Evolutionary conservation across 306 rosid species (phyloP).

Genomic region (Hippophae gyantsensis): DNA sequence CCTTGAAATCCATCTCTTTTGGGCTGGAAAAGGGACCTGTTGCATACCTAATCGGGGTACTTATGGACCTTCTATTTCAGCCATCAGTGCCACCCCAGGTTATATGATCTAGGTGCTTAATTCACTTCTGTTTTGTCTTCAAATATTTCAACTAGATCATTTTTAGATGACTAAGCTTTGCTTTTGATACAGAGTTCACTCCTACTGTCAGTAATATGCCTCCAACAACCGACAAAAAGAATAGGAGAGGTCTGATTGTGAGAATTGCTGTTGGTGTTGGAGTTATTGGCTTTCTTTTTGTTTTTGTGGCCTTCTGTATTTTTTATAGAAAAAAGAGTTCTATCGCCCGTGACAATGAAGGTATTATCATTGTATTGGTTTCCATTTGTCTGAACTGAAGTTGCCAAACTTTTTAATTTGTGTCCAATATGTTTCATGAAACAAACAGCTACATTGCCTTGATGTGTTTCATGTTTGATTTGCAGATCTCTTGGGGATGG

Average conservation of each 20-base stretch:
- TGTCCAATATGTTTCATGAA: too few relatives aligned
- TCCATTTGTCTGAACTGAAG: not conserved
- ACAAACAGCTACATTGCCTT: not conserved
- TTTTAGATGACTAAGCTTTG: constrained; percentile 12
- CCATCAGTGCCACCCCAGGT: constrained; percentile 71
- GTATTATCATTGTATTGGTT: constrained; percentile 22
- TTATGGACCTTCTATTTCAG: constrained; percentile 71
- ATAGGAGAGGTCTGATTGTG: constrained; percentile 38
- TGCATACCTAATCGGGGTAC: constrained; percentile 53
- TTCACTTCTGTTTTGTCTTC: constrained; percentile 2
- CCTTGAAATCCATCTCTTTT: constrained; percentile 71
- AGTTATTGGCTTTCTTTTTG: constrained; percentile 27
- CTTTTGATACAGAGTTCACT: constrained; percentile 37
- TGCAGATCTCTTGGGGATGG: constrained; percentile 59
- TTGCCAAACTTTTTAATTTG: too few relatives aligned
- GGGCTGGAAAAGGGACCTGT: constrained; percentile 92
- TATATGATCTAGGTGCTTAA: constrained; percentile 16
- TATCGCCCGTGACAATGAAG: constrained; percentile 30
- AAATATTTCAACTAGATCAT: not conserved
- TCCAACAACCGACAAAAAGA: constrained; percentile 35
- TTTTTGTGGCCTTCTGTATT: constrained; percentile 23
- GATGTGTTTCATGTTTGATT: constrained; percentile 5
- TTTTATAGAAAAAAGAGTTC: constrained; percentile 36
- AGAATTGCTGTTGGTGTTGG: constrained; percentile 61
- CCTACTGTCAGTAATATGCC: constrained; percentile 49